Conservation (phyloP, 2,329 filamentous ascomycete species). For the Blastomyces gilchristii region DNA sequence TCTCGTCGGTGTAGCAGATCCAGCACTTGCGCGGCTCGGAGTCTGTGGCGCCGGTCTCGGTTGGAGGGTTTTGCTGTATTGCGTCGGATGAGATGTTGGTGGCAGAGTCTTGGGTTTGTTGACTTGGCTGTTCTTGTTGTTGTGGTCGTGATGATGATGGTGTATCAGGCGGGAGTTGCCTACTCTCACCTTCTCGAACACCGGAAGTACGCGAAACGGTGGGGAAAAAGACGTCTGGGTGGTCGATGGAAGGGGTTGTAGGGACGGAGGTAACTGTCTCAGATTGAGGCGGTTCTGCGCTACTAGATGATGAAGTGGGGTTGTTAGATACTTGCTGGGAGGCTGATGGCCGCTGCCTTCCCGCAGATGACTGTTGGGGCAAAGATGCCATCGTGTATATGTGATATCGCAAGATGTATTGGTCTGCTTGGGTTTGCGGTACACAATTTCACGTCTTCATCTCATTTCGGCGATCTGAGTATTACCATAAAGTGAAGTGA, state of each 20-base stretch:
- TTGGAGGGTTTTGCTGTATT: conserved; percentile 9
- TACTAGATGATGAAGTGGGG: conserved; percentile 16
- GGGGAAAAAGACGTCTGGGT: conserved; percentile 11
- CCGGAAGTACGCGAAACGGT: neutral
- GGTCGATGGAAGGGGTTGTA: conserved; percentile 18
- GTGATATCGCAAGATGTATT: neutral
- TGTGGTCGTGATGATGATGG: neutral
- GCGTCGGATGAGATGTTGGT: conserved; percentile 4
- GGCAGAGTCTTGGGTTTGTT: conserved; percentile 6
- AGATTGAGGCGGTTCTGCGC: conserved; percentile 10
- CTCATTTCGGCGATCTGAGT: neutral
- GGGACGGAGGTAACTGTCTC: neutral
- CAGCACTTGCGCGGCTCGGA: conserved; percentile 48
- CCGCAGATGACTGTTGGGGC: conserved; percentile 22
- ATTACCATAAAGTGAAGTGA: neutral
- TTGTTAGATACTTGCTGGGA: conserved; percentile 12
- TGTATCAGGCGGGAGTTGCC: neutral
- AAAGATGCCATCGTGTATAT: conserved; percentile 26
- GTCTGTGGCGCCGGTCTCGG: conserved; percentile 13
- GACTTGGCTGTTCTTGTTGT: conserved; percentile 11
- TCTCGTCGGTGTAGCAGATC: conserved; percentile 59
- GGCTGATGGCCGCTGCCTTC: conserved; percentile 20
- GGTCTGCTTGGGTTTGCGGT: neutral
- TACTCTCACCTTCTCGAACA: neutral
- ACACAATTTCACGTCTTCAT: neutral